These are phyloP conservation scores for Calonectria multiphialidica DNA, from an alignment of 2,329 filamentous ascomycete genomes.

Conservation along the genomic window DNA sequence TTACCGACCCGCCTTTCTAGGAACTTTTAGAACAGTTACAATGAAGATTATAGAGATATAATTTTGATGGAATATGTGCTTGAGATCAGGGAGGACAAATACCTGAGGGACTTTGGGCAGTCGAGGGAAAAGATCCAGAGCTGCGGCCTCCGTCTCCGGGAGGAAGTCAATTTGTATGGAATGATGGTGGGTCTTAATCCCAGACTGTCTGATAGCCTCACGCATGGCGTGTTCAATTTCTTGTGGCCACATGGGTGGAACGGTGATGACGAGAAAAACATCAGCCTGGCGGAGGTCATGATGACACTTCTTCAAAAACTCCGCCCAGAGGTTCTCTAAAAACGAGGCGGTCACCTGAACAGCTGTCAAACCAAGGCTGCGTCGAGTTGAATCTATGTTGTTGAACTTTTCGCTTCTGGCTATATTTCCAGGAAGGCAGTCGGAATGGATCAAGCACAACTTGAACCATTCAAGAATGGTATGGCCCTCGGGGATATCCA, in stretches of 20 bases:
- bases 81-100: too few species aligned
- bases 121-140: background rate
- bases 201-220: background rate
- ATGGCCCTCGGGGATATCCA: background rate
- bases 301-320: background rate
- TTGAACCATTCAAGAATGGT: slow-evolving; percentile 17
- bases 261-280: background rate
- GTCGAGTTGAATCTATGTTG: too few species aligned
- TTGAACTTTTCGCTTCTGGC: background rate
- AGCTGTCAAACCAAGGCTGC: background rate
- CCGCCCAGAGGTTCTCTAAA: background rate
- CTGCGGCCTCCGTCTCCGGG: background rate
- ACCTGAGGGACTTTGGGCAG: too few species aligned
- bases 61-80: too few species aligned
- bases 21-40: background rate
- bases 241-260: background rate
- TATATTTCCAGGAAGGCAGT: background rate
- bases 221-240: background rate
- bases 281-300: background rate
- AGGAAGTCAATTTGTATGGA: background rate
- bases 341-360: background rate
- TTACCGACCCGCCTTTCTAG: background rate
- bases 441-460: background rate
- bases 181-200: background rate
- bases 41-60: too few species aligned